phyloP scores from a whole-genome alignment of 139 green algal species.

The Chlamydomonas incerta region DNA sequence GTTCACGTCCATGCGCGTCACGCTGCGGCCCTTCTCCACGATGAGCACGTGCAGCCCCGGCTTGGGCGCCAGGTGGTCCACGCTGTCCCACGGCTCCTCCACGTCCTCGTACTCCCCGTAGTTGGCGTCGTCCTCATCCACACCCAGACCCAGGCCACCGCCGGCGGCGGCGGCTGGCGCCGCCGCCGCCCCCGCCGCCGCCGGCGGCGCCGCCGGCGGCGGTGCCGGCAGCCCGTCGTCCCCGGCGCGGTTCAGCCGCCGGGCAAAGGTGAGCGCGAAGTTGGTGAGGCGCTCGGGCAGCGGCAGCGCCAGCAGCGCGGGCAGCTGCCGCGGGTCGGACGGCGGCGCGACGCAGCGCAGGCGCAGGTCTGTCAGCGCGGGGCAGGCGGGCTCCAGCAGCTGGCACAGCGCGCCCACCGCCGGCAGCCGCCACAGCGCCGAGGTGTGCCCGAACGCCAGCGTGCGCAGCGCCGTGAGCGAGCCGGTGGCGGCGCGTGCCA shows the following conservation, averaged over 20 bases:
- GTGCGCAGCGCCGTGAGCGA: conserved; percentile 26
- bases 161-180: neutral
- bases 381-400: conserved; percentile 26
- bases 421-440: conserved; percentile 26
- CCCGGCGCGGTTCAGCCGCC: neutral
- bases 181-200: neutral
- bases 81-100: conserved; percentile 33
- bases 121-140: neutral
- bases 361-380: conserved; percentile 22
- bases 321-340: neutral
- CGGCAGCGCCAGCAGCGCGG: conserved; percentile 3
- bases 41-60: conserved; percentile 34
- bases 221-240: too few relatives aligned
- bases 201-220: too few relatives aligned
- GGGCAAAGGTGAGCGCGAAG: conserved; percentile 34
- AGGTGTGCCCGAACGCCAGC: conserved; percentile 32
- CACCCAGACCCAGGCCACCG: neutral
- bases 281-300: conserved; percentile 40
- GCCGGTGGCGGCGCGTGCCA: neutral
- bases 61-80: conserved; percentile 34
- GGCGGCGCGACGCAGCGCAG: conserved; percentile 33
- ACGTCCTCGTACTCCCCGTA: conserved; percentile 41
- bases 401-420: neutral
- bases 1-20: conserved; percentile 37
- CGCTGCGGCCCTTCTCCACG: conserved; percentile 17